These are phyloP conservation scores for Eryngium alpinum DNA, from an alignment of 140 eudicot genomes.

Conservation along the genomic window DNA sequence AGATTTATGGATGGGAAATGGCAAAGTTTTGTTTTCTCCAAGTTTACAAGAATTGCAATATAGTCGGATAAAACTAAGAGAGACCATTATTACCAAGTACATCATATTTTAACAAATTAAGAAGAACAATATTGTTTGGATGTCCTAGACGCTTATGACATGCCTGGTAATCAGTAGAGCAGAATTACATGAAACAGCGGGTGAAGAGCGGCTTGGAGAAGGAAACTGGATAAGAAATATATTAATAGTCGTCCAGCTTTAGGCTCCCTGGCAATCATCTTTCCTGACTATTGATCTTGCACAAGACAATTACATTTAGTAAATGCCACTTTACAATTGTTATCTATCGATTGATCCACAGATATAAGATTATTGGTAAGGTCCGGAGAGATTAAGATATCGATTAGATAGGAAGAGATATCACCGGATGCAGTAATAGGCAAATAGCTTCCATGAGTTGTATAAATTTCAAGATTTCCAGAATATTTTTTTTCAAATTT, in stretches of 20 bases:
- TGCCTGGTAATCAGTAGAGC: not conserved
- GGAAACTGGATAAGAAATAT: conserved; percentile 9
- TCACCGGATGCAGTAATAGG: conserved; percentile 13
- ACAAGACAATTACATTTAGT: conserved; percentile 18
- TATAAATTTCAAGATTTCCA: conserved; percentile 12
- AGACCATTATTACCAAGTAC: conserved; percentile 6
- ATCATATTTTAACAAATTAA: not conserved
- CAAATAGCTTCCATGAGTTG: conserved; percentile 9
- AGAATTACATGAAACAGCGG: conserved; percentile 1
- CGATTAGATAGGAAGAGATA: conserved; percentile 5
- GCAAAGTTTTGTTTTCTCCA: conserved; percentile 14
- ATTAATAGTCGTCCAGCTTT: conserved; percentile 19
- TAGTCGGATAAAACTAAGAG: not conserved
- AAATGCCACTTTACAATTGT: conserved; percentile 9
- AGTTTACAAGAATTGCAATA: conserved; percentile 17
- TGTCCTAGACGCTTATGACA: conserved; percentile 22
- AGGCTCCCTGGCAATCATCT: conserved; percentile 22
- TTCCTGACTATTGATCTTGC: conserved; percentile 18
- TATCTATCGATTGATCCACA: conserved; percentile 5
- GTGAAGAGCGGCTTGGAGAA: not conserved
- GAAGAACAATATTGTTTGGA: conserved; percentile 11
- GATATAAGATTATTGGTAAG: conserved; percentile 12
- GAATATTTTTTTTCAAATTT: conserved; percentile 14
- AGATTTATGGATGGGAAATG: conserved; percentile 6
- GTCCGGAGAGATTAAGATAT: not conserved